Percentiles rank a stretch among this genome's conserved stretches.
Conservation (phyloP, 768 basidiomycete species). For the Amanita subjunquillea region DNA sequence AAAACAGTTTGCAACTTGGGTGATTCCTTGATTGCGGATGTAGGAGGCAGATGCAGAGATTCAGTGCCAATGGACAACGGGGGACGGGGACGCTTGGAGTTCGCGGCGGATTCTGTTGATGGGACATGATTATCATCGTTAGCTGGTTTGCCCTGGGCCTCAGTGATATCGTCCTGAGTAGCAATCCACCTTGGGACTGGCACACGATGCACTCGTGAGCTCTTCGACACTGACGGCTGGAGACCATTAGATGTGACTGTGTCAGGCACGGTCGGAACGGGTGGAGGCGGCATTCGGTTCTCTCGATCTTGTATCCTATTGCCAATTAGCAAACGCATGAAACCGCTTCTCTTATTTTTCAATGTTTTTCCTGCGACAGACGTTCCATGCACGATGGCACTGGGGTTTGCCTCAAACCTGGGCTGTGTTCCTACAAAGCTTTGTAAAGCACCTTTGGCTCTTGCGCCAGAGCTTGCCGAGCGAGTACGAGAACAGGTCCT, state of each 20-base stretch:
- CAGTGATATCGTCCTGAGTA: not conserved
- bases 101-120: not conserved
- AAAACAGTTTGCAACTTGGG: constrained; percentile 16
- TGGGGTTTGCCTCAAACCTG: constrained; percentile 23
- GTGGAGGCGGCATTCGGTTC: constrained; percentile 36
- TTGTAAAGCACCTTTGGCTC: constrained; percentile 37
- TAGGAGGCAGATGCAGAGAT: constrained; percentile 8
- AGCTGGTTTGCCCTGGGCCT: not conserved
- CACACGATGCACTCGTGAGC: constrained; percentile 24
- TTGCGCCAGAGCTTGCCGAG: constrained; percentile 52
- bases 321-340: constrained; percentile 67
- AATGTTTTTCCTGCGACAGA: constrained; percentile 32
- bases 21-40: not conserved
- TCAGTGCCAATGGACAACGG: constrained; percentile 30
- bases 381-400: constrained; percentile 8
- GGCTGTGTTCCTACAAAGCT: constrained; percentile 26
- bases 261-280: constrained; percentile 43
- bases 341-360: constrained; percentile 74
- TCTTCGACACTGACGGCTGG: constrained; percentile 10
- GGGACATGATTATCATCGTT: not conserved
- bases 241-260: constrained; percentile 20
- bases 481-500: constrained; percentile 29
- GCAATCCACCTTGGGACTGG: constrained; percentile 23
- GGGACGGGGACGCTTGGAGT: constrained; percentile 11
- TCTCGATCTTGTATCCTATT: constrained; percentile 38